Base-by-base conservation (phyloP, 352 stramenopile species). In the Pythium plurisporium region DNA sequence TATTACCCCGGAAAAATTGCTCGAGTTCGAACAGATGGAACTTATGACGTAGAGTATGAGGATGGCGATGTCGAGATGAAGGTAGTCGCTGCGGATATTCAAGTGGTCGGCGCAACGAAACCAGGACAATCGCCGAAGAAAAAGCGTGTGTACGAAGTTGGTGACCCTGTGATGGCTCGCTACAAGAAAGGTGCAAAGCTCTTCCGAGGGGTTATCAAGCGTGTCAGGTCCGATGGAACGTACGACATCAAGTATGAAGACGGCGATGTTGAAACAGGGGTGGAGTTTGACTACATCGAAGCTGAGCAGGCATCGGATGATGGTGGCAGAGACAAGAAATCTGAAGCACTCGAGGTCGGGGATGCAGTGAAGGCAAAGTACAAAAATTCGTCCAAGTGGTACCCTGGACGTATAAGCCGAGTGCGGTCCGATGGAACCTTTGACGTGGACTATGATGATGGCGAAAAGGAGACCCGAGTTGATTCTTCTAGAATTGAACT, bases 201-300 rank as follows among this genome's bases (percentile, higher is more conserved):
- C 15, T 95, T 84, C 41, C 26, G 59, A 1, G 85, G 79, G 1
- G 73, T 76, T 58, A 79, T 95, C 37, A 59, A 44, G 0, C 66
- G 82, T 8, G 72, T 74, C 25, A 64, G 79, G 22, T 64, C 66
- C 8, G 78, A 95, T 60, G 83, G 76, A 2, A 86, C 78, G 1
- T 91, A 76, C 41, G 81, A 91, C 46, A 59, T 91, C 46, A 65
- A 74, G 19, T 91, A 87, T 45, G 64, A 83, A 6, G 81, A 89
- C n/a, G 78, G 78, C 10, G 76, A 67, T 17, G 43, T 66, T 6
- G 59, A 66, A 34, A 51, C 30, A n/a, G 26, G 20, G 17, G 59
- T 66, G 10, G 61, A 72, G 10, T 10, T 37, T 0, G 66, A 68
- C 10, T 67, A 71, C 27, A 80, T 85, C 26, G 69, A 82, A 34